phyloP scores from a whole-genome alignment of 2,329 filamentous ascomycete genomes.

The Hysterium pulicare region DNA sequence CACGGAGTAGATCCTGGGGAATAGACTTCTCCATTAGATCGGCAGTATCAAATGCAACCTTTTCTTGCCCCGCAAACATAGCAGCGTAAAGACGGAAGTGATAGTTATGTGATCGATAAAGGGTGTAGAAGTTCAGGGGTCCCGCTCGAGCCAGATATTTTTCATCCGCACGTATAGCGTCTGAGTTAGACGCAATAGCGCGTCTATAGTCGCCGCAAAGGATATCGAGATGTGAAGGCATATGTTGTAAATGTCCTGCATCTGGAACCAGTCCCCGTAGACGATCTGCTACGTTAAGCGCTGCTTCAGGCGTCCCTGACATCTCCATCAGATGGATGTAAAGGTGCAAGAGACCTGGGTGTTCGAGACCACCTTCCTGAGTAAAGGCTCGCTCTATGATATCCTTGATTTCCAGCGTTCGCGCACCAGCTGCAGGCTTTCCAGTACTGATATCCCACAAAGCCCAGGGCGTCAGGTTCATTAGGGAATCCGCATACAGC shows the following conservation, averaged over 20 bases:
- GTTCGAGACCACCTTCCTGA: slow-evolving; percentile 48
- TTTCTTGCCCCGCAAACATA: slow-evolving; percentile 69
- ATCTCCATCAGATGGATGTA: slow-evolving; percentile 80
- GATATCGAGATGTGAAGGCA: no score
- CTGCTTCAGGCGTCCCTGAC: slow-evolving; percentile 63
- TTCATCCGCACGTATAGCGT: slow-evolving; percentile 66
- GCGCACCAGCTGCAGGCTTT: slow-evolving; percentile 52
- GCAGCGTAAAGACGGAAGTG: slow-evolving; percentile 75
- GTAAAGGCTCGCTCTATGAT: slow-evolving; percentile 59
- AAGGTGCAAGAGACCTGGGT: slow-evolving; percentile 70
- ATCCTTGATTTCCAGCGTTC: slow-evolving; percentile 56
- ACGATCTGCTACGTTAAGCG: slow-evolving; percentile 58
- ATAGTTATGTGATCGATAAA: slow-evolving; percentile 72
- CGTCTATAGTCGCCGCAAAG: slow-evolving; percentile 65
- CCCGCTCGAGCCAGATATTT: slow-evolving; percentile 60
- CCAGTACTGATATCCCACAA: slow-evolving; percentile 62
- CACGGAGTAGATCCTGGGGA: slow-evolving; percentile 60
- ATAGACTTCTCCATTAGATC: slow-evolving; percentile 59
- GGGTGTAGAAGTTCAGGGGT: slow-evolving; percentile 68
- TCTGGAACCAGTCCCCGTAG: no score
- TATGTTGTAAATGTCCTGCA: no score
- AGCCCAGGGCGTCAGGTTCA: slow-evolving; percentile 64
- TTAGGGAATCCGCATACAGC: slow-evolving; percentile 62
- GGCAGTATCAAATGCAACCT: slow-evolving; percentile 60
- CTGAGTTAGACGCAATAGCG: slow-evolving; percentile 64